These are phyloP conservation scores for Musa itinerans DNA, from an alignment of 176 grass and related monocot species.

Conservation along the genomic window DNA sequence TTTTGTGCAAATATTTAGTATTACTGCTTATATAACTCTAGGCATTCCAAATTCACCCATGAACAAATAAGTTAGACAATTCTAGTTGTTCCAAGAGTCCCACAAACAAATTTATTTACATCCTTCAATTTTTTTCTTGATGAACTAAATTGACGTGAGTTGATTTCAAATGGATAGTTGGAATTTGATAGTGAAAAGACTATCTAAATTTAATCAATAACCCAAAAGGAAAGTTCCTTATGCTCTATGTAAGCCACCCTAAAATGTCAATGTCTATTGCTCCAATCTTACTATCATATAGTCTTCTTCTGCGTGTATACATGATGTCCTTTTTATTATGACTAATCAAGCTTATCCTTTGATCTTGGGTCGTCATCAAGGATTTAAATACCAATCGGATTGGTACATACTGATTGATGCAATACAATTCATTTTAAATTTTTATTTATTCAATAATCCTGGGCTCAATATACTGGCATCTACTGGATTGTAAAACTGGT, in stretches of 20 bases:
- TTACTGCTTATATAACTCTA: background rate
- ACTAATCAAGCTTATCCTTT: too few relatives aligned
- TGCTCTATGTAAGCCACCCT: background rate
- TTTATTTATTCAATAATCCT: too few relatives aligned
- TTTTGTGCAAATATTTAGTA: background rate
- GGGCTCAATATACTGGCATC: too few relatives aligned
- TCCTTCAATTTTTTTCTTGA: background rate
- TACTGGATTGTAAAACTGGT: too few relatives aligned
- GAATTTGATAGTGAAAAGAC: background rate
- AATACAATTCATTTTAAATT: too few relatives aligned
- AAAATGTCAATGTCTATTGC: background rate
- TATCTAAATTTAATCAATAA: background rate
- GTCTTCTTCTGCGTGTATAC: background rate
- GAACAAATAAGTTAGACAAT: background rate
- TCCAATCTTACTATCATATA: background rate
- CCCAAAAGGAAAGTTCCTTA: background rate
- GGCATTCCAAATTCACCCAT: background rate
- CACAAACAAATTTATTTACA: background rate
- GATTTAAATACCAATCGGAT: too few relatives aligned
- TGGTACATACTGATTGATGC: too few relatives aligned
- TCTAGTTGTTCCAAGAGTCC: background rate
- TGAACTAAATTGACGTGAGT: background rate
- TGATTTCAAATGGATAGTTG: too few relatives aligned
- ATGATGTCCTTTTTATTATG: too few relatives aligned
- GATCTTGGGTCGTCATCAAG: too few relatives aligned